These are phyloP conservation scores for Claviceps pazoutovae DNA, from an alignment of 2,329 filamentous ascomycete genomes.

Conservation along the genomic window DNA sequence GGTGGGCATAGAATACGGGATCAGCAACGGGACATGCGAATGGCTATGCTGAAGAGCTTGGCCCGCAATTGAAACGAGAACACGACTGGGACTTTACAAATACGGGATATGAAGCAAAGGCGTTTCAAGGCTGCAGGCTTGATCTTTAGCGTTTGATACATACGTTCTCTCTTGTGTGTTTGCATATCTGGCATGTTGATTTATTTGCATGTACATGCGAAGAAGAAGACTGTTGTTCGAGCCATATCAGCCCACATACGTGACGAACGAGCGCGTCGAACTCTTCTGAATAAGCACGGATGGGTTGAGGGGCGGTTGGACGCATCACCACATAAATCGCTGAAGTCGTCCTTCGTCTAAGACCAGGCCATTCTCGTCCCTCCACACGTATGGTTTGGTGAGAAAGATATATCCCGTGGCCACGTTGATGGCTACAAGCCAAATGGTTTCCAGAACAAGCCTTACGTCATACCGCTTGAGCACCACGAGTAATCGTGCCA, in stretches of 20 bases:
- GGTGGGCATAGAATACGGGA: neutral
- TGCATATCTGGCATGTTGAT: no score
- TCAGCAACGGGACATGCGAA: neutral
- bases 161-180: neutral
- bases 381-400: slow-evolving; percentile 53
- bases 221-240: no score
- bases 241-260: no score
- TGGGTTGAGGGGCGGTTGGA: no score
- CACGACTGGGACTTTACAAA: neutral
- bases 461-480: slow-evolving; percentile 28
- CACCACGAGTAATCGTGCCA: slow-evolving; percentile 1
- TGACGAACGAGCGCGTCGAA: no score
- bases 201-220: no score
- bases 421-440: slow-evolving; percentile 53
- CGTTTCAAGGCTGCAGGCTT: slow-evolving; percentile 1
- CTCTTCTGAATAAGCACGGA: no score
- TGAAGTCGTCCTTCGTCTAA: slow-evolving; percentile 47
- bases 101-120: neutral
- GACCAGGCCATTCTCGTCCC: slow-evolving; percentile 32
- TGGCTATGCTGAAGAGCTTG: neutral
- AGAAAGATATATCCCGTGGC: slow-evolving; percentile 61
- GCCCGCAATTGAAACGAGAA: neutral
- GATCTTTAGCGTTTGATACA: neutral
- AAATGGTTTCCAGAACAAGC: slow-evolving; percentile 47
- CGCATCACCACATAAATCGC: slow-evolving; percentile 67